Percentiles rank a stretch among this genome's conserved stretches.
These are phyloP conservation scores for Exophiala phaeomuriformis DNA, from an alignment of 2,329 filamentous ascomycete species.

Conservation along the genomic window DNA sequence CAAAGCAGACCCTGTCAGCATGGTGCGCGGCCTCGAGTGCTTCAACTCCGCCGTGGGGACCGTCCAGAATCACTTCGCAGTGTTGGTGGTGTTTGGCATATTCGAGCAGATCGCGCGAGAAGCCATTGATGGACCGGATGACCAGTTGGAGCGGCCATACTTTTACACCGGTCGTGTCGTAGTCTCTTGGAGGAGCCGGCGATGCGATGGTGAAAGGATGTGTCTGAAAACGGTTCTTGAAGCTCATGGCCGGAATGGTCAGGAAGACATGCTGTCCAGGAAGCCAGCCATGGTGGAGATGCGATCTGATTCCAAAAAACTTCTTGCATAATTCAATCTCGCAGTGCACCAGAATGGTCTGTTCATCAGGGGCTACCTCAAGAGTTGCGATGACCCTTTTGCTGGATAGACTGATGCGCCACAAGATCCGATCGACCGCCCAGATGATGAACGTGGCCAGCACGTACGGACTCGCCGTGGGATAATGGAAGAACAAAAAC, in stretches of 20 bases:
- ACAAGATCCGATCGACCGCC: conserved; percentile 50
- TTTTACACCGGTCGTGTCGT: neutral
- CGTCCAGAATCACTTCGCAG: conserved; percentile 51
- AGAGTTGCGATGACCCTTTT: conserved; percentile 45
- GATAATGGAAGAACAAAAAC: conserved; percentile 56
- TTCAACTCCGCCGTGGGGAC: conserved; percentile 56
- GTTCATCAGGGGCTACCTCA: conserved; percentile 48
- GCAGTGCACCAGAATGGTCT: conserved; percentile 44
- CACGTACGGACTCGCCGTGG: conserved; percentile 48
- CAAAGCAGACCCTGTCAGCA: conserved; percentile 46
- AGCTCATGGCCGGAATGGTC: conserved; percentile 49
- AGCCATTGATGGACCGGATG: conserved; percentile 54
- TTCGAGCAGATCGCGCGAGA: conserved; percentile 50
- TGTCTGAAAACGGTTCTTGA: conserved; percentile 50
- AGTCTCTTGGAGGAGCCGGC: conserved; percentile 17
- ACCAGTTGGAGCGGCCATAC: conserved; percentile 48
- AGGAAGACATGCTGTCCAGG: conserved; percentile 60
- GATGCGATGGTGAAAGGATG: conserved; percentile 64
- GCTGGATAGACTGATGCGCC: conserved; percentile 49
- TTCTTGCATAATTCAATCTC: conserved; percentile 13
- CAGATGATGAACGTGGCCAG: conserved; percentile 50
- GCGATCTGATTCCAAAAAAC: conserved; percentile 25
- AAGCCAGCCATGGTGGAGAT: conserved; percentile 48
- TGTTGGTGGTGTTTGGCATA: conserved; percentile 43
- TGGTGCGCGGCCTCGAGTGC: conserved; percentile 48